phyloP scores from a whole-genome alignment of 2,329 filamentous ascomycete genomes.

The Tolypocladium endophyticum region DNA sequence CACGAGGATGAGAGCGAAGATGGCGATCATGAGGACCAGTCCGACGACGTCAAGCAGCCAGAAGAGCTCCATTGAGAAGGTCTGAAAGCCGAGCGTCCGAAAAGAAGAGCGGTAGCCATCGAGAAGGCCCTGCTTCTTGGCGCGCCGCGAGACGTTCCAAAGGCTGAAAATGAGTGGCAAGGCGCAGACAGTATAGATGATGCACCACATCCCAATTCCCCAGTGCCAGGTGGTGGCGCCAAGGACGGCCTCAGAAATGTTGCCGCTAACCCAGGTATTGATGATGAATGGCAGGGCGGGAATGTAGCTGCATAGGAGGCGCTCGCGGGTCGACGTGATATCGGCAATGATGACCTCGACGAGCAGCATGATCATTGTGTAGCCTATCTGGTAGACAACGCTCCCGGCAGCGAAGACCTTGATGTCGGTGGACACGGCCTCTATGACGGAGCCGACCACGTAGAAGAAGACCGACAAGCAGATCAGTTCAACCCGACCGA shows the following conservation, averaged over 20 bases:
- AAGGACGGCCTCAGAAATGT: conserved; percentile 42
- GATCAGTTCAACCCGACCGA: conserved; percentile 52
- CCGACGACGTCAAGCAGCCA: conserved; percentile 35
- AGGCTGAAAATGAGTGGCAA: conserved; percentile 42
- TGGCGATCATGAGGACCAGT: conserved; percentile 31
- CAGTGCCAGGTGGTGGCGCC: conserved; percentile 43
- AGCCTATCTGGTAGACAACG: conserved; percentile 48
- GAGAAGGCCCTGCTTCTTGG: neutral
- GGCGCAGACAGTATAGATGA: conserved; percentile 47
- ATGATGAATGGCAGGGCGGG: conserved; percentile 47
- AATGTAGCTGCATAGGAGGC: conserved; percentile 51
- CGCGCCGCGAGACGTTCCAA: conserved; percentile 15
- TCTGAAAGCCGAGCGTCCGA: conserved; percentile 1
- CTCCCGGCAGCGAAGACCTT: conserved; percentile 41
- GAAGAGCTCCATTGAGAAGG: conserved; percentile 2
- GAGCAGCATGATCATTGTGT: conserved; percentile 44
- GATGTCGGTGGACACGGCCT: conserved; percentile 36
- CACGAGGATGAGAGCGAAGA: conserved; percentile 35
- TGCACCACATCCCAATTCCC: conserved; percentile 54
- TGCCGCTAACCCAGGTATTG: conserved; percentile 55
- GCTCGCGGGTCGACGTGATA: conserved; percentile 46
- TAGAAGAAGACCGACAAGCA: conserved; percentile 46
- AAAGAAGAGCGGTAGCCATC: conserved; percentile 24
- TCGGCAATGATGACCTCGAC: conserved; percentile 53
- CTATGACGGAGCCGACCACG: conserved; percentile 39